Conservation (phyloP, 2,329 filamentous ascomycete species). For the Fusarium camptoceras region DNA sequence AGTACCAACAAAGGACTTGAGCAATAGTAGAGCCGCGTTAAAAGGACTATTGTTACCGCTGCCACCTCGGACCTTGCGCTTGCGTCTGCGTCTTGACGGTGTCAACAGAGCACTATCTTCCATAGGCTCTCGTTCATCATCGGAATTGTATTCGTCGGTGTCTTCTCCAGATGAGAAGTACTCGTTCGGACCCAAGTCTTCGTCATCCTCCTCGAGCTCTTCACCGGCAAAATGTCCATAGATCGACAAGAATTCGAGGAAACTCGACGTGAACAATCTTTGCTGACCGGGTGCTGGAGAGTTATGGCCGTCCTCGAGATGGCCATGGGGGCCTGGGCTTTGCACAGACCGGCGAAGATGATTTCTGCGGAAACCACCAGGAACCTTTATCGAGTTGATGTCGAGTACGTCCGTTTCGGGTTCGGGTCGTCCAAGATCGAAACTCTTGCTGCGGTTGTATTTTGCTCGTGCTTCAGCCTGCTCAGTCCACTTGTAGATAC, state of each 20-base stretch:
- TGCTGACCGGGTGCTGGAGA: constrained; percentile 50
- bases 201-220: constrained; percentile 95
- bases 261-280: constrained; percentile 87
- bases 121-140: constrained; percentile 81
- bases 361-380: constrained; percentile 92
- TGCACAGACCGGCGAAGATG: constrained; percentile 82
- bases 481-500: constrained; percentile 97
- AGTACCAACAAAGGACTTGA: constrained; percentile 98
- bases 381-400: constrained; percentile 90
- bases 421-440: constrained; percentile 79
- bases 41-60: constrained; percentile 82
- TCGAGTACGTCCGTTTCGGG: constrained; percentile 85
- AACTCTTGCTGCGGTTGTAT: constrained; percentile 86
- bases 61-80: constrained; percentile 78
- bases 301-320: constrained; percentile 51
- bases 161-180: constrained; percentile 87
- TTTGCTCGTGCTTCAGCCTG: constrained; percentile 79
- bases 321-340: constrained; percentile 61
- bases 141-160: constrained; percentile 70
- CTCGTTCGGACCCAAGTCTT: constrained; percentile 85
- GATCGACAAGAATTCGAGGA: constrained; percentile 93
- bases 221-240: constrained; percentile 99
- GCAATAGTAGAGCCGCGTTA: constrained; percentile 83
- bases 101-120: constrained; percentile 88
- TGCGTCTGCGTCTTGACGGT: constrained; percentile 77